These are phyloP conservation scores for Hemileccinum rubropunctum DNA, from an alignment of 768 basidiomycete species.

Conservation along the genomic window DNA sequence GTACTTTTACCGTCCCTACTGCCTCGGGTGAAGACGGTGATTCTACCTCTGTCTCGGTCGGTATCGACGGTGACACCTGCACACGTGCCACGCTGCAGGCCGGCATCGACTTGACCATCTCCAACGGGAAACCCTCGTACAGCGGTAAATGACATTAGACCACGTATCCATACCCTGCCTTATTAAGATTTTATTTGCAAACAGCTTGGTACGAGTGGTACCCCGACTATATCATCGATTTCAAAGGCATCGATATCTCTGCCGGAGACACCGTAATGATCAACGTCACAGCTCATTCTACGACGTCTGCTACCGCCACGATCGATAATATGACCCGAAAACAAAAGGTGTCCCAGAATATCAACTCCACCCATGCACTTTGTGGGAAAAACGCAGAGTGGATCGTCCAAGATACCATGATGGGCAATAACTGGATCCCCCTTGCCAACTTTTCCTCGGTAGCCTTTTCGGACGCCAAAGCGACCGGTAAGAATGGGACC, in stretches of 20 bases:
- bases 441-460: neutral
- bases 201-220: constrained; percentile 3
- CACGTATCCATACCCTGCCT: neutral
- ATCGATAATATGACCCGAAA: neutral
- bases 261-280: neutral
- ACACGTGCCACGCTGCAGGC: neutral
- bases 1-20: neutral
- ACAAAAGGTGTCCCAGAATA: neutral
- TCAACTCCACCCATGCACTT: neutral
- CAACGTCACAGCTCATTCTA: neutral
- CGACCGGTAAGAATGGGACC: neutral
- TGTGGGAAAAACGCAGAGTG: neutral
- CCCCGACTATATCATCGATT: neutral
- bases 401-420: neutral
- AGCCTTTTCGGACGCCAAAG: neutral
- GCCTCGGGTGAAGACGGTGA: neutral
- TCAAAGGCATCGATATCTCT: neutral
- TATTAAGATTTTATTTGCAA: neutral
- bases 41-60: neutral
- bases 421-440: neutral
- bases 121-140: neutral
- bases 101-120: neutral
- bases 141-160: neutral
- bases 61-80: neutral
- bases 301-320: neutral